Percentiles rank a stretch among this genome's conserved stretches.
Conservation (phyloP, 2,329 filamentous ascomycete species). For the Colletotrichum lini region DNA sequence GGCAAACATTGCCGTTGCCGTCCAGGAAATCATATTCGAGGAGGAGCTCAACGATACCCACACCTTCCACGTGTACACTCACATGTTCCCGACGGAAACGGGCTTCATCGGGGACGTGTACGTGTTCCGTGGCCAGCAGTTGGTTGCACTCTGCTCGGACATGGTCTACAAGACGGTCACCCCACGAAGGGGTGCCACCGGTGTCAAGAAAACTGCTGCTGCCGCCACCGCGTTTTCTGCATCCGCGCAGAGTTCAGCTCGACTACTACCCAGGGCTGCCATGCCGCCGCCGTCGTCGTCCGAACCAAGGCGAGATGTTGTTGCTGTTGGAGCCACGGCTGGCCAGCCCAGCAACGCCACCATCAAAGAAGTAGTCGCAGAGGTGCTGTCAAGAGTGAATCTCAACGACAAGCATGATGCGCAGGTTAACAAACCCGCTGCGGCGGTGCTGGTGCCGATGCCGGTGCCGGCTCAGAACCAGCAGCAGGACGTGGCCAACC, state of each 20-base stretch:
- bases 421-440: not conserved
- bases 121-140: not conserved
- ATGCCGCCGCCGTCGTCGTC: no score
- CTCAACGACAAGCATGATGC: no score
- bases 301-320: no score
- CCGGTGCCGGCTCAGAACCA: no score
- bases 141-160: not conserved
- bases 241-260: not conserved
- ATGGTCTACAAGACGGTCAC: not conserved
- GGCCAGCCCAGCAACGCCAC: no score
- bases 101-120: not conserved
- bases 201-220: not conserved
- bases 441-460: no score
- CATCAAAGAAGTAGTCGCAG: no score
- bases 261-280: not conserved
- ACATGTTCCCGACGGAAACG: not conserved
- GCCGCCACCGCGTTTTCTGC: not conserved
- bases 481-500: not conserved
- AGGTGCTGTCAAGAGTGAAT: no score
- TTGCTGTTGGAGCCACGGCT: not conserved
- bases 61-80: not conserved
- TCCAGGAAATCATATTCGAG: not conserved
- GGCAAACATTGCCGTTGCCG: not conserved
- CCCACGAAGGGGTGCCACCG: not conserved
- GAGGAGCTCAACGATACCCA: not conserved